Evolutionary conservation across 2,329 filamentous ascomycete genomes (phyloP), one percentile per base, ranked within the genome.

Genomic region (Botryosphaeria agaves): DNA sequence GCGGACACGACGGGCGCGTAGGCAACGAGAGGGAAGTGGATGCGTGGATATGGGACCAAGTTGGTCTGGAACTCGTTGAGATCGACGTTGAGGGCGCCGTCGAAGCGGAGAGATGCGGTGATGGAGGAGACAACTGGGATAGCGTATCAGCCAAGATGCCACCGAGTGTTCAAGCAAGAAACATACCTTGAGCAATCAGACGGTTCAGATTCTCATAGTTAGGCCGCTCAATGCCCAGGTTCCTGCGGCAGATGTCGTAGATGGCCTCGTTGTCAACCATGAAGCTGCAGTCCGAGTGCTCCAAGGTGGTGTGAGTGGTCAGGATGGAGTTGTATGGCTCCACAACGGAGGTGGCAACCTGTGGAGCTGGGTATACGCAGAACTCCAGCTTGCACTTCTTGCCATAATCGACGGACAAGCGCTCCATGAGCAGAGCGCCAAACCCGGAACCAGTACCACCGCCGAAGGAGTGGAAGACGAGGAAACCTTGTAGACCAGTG

Each of bases 311-410:
- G 74, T 98, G 89, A 40, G 89, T 95, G 48, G 89, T 94, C 45
- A 98, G 76, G 55, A 95, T 94, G 31, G 89, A 94, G 75, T 98
- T 98, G 76, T 98, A 98, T 37, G 89, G 89, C 75, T 98, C 89
- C 41, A 98, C 89, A 37, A 98, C 87, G 26, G 89, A 91, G 50
- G 87, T 94, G 46, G 87, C 83, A 44, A 89, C 89, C 67, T 93
- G 85, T 36, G 89, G 89, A 45, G 89, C 85, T 51, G 89, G 89
- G 69, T 98, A 98, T 53, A 98, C 85, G 52, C 84, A 93, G 72
- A 98, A 98, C 64, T 98, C 89, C 41, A 98, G 74, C 77, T 98
- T 98, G 73, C 81, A 91, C 78, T 98, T 98, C 78, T 98, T 98
- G 69, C 89, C 87, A 56, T 94, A 98, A 65, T 98, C 89, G 51